Base-by-base conservation (phyloP, 176 grass and related monocot genomes). In the Otatea glauca region DNA sequence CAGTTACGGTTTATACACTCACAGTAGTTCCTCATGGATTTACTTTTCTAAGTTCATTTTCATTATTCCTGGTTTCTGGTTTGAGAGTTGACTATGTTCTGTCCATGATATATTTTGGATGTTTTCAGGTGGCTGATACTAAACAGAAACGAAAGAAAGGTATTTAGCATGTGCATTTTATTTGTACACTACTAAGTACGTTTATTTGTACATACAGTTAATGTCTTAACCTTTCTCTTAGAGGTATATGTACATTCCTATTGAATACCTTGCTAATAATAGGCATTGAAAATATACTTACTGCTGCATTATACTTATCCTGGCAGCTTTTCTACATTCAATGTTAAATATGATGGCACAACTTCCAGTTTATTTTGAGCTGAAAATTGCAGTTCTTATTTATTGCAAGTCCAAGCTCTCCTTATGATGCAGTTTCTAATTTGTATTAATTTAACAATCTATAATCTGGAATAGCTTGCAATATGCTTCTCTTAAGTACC, bases 91-190 rank as follows among this genome's bases (percentile, higher is more conserved):
- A 78, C 70, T 34, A 16, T 81, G 62, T 83, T 83, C 51, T 68
- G 55, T 76, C 12, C 8, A 75, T 70, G 24, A 73, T 83, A 75
- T 78, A 55, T 86, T 69, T 58, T 91, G 50, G 76, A 76, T 83
- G 15, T 38, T 88, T 95, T 87, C 83, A 99, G 96, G 96, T 99
- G 68, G 89, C 89, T 51, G 96, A 99, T 89, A 78, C 88, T 78
- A 99, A 99, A 82, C 93, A 96, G 37, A 99, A 99, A 82, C 88
- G 88, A 39, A 95, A 95, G 86, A 99, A 94, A 92, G 93, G 93
- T 83, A 94, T 99, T 82, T 99, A 84, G 44, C 73, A 66, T 53
- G 35, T 74, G 16, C 70, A 85, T 78, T 67, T 80, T 58, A 21
- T 89, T 72, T 86, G 60, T 47, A 43, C 42, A 13, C 10, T 68